Evolutionary conservation across 2,329 filamentous ascomycete species (phyloP), one percentile per base, ranked within the genome.

Genomic region (Diplodia scrobiculata): DNA sequence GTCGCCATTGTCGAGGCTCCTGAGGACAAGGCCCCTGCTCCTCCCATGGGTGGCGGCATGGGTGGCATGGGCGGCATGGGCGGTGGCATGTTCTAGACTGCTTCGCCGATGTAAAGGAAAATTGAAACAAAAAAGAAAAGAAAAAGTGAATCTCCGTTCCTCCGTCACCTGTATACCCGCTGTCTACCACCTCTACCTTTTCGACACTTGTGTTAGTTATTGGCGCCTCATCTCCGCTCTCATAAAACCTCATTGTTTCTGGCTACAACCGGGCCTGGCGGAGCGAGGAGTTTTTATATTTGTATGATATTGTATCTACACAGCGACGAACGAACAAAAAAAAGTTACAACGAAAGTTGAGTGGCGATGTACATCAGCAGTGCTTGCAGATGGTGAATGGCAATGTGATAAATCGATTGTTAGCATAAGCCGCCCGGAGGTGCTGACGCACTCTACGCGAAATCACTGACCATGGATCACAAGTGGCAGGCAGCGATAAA

Each of bases 1-100:
- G 95, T 98, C 67, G 93, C 95, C 71, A 97, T 99, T 70, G 93
- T 97, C 62, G 95, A 99, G 79, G 95, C 94, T 64, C 86, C 91
- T 64, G 94, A 98, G 80, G 93, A 97, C 80, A 97, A 97, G 89
- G 86, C 78, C 87, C 73, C 82, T 84, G 68, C 81, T 83, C 69
- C 45, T 4, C 76, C 73, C 65, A 77, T 76, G 71, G 81, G 81
- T 63, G 83, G 82, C 41, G 83, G 82, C 45, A 84, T 84, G 79
- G 84, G 84, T 60, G 86, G 86, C 70, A 89, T 89, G 84, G 84
- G 83, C 47, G 84, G 84, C 67, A 84, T 84, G 82, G 87, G 87
- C 55, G 87, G 86, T 69, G 87, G 86, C 71, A 91, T 91, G 88
- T 86, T 86, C 81, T 86, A 85, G 82, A 72, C 64, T 67, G 41